Base-by-base conservation (phyloP, 2,329 filamentous ascomycete genomes). In the Podosphaera aphanis region DNA sequence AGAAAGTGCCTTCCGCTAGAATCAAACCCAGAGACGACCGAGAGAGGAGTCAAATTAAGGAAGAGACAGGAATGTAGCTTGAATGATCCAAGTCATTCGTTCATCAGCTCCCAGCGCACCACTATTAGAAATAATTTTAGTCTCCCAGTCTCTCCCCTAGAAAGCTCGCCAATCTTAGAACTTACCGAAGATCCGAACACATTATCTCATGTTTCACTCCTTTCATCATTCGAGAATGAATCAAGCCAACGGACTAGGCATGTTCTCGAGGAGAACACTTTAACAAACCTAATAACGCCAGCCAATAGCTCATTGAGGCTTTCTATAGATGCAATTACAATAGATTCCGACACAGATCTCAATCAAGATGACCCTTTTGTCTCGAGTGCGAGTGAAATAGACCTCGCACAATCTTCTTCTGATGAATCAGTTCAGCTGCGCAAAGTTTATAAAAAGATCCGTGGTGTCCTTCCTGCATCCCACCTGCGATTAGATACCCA, bases 401-500 rank as follows among this genome's bases (percentile, higher is more conserved):
- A 7, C 2, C 44, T 49, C 11, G 16, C 25, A 4, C 46, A 49
- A 3, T 52, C 52, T 15, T 57, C 56, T 37, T 55, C 55, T 21
- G 53, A 57, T 23, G 57, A 59, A 31, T 53, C 51, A 5, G 36
- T 57, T 18, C 46, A 52, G 36, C 49, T 59, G 29, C 55, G 54
- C 2, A 51, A 50, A 33, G 48, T 58, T 11, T 49, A 53, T 11
- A 58, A 52, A 47, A 59, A 50, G 43, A 72, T 79, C 42, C 66
- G 66, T 45, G 74, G 74, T 19, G 74, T 79, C 6, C 64, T 79
- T 39, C 75, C 75, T 35, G 75, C 75, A n/a, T 79, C 75, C 5
- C 78, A 74, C 70, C 64, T 79, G 46, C 68, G 74, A 37, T 57
- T 79, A 20, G 72, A 77, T 53, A 67, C 71, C 47, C 56, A 59